Percentiles rank a stretch among this genome's conserved stretches.
Evolutionary conservation across 768 basidiomycete species (phyloP).

Genomic region (Hydnum rufescens): DNA sequence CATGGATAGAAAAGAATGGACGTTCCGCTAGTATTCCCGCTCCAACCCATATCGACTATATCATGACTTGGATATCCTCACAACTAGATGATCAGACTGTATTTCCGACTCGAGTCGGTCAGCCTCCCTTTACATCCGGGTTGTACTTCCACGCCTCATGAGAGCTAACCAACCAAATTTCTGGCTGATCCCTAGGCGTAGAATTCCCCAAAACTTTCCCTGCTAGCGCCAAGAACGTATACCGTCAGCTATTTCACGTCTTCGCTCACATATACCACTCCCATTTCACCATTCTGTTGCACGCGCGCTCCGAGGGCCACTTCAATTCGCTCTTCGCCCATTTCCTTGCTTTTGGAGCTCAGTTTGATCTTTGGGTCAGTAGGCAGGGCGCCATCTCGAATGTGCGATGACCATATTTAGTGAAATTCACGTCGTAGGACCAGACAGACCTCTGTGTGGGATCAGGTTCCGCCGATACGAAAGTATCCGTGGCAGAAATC

Average conservation of each 20-base stretch:
- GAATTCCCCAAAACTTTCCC: constrained; percentile 28
- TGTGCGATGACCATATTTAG: too few relatives aligned
- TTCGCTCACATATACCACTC: constrained; percentile 31
- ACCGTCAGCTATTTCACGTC: constrained; percentile 28
- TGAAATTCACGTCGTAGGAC: too few relatives aligned
- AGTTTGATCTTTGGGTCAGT: constrained; percentile 20
- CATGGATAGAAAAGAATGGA: constrained; percentile 28
- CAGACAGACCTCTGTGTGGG: too few relatives aligned
- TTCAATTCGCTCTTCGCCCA: constrained; percentile 29
- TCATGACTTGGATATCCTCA: constrained; percentile 29
- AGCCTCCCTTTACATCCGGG: constrained; percentile 6
- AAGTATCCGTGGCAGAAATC: too few relatives aligned
- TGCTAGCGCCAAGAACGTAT: constrained; percentile 25
- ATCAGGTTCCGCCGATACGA: too few relatives aligned
- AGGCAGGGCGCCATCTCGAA: too few relatives aligned
- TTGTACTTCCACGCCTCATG: neutral
- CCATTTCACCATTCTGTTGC: constrained; percentile 26
- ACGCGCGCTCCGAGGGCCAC: constrained; percentile 25
- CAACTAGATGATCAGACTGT: constrained; percentile 26
- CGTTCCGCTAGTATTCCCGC: constrained; percentile 26
- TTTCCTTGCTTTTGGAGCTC: constrained; percentile 28
- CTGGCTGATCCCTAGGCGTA: constrained; percentile 18
- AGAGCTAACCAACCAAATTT: constrained; percentile 1
- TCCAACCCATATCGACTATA: constrained; percentile 30
- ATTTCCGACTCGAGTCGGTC: constrained; percentile 27